Percentiles rank a stretch among this genome's conserved stretches.
These are phyloP conservation scores for Volvox reticuliferus DNA, from an alignment of 139 green algal species.

Conservation along the genomic window DNA sequence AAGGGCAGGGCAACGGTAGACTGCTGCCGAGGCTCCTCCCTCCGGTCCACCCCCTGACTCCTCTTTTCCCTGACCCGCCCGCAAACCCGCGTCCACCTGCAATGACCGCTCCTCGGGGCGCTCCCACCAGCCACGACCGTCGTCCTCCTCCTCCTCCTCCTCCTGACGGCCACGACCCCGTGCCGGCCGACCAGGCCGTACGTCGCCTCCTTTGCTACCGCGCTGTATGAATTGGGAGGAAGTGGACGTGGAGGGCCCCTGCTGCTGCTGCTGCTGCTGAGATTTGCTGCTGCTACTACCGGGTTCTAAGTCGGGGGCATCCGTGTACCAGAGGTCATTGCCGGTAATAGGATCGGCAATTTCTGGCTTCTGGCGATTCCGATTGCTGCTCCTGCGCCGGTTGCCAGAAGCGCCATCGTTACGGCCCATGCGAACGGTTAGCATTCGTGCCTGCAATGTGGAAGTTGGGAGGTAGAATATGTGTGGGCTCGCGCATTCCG, in stretches of 20 bases:
- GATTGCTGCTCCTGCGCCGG: constrained; percentile 3
- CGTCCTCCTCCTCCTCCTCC: constrained; percentile 24
- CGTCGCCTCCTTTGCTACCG: background rate
- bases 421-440: constrained; percentile 11
- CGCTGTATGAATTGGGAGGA: background rate
- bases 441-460: background rate
- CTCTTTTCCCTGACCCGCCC: too few relatives aligned
- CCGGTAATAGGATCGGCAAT: background rate
- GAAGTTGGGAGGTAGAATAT: background rate
- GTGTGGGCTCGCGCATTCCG: background rate
- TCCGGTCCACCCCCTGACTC: background rate
- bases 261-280: background rate
- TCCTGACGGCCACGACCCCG: background rate
- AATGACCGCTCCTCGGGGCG: constrained; percentile 39
- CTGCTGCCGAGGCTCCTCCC: background rate
- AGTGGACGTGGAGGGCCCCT: background rate
- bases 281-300: too few relatives aligned
- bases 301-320: background rate
- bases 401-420: constrained; percentile 20
- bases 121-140: constrained; percentile 54
- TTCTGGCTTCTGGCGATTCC: background rate
- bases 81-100: constrained; percentile 1
- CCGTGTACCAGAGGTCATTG: constrained; percentile 19
- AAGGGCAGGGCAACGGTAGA: too few relatives aligned
- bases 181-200: background rate